phyloP scores from a whole-genome alignment of 352 stramenopile species.

The Phytopythium litorale region DNA sequence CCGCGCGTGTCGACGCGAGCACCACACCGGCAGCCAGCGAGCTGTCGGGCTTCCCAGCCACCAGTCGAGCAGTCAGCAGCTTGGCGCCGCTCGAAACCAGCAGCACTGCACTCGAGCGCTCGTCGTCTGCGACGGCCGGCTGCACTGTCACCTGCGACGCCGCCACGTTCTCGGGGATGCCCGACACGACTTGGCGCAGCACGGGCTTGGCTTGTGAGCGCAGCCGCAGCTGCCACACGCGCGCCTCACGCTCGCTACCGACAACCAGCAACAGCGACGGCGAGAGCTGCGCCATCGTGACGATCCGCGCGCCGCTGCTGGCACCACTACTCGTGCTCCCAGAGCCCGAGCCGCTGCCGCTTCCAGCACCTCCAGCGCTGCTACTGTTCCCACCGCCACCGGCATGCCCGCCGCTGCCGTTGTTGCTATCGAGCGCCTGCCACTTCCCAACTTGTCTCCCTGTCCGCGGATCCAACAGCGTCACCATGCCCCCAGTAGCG shows the following conservation, averaged over 20 bases:
- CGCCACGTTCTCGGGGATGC: conserved; percentile 49
- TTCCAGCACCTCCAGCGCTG: neutral
- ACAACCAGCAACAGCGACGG: conserved; percentile 55
- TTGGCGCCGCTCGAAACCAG: conserved; percentile 40
- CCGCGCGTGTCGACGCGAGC: conserved; percentile 25
- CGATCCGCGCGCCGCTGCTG: conserved; percentile 19
- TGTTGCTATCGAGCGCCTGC: conserved; percentile 47
- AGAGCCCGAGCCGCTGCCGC: neutral
- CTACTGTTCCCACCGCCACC: neutral
- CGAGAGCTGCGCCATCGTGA: conserved; percentile 55
- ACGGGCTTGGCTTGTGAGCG: conserved; percentile 18
- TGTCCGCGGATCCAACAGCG: conserved; percentile 53
- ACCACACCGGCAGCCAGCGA: conserved; percentile 12
- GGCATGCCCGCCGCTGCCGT: neutral
- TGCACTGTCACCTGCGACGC: conserved; percentile 53
- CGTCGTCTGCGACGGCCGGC: conserved; percentile 14
- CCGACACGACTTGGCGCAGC: conserved; percentile 41
- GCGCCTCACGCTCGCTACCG: conserved; percentile 57
- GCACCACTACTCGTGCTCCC: neutral
- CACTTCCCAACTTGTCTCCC: conserved; percentile 41
- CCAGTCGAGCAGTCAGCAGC: conserved; percentile 37
- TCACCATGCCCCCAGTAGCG: conserved; percentile 32
- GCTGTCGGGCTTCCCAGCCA: conserved; percentile 17
- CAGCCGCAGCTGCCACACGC: conserved; percentile 59
- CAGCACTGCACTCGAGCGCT: conserved; percentile 30